Evolutionary conservation across 1,284 basidiomycete species (phyloP).

Genomic region (Peniophora sp.): DNA sequence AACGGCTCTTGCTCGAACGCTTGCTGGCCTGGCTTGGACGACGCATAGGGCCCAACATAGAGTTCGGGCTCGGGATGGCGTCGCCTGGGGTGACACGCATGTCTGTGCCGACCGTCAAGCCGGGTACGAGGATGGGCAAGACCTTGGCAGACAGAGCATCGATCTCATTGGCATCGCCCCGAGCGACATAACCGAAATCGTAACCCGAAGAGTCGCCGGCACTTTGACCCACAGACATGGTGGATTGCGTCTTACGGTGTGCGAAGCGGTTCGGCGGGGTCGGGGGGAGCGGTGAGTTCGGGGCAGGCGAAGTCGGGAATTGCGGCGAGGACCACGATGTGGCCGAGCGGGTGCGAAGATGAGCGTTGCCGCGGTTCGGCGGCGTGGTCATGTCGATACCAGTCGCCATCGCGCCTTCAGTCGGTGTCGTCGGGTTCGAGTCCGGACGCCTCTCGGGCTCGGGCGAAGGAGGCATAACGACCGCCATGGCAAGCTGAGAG

Average conservation of each 20-base stretch:
- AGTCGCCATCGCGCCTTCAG: conserved; percentile 18
- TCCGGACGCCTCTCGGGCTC: conserved; percentile 27
- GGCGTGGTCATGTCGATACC: conserved; percentile 20
- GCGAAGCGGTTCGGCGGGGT: conserved; percentile 50
- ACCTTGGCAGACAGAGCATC: conserved; percentile 61
- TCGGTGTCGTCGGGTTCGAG: conserved; percentile 16
- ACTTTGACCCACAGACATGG: background rate
- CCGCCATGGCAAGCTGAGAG: conserved; percentile 54
- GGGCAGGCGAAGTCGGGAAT: conserved; percentile 49
- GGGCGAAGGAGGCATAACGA: conserved; percentile 43
- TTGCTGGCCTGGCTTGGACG: conserved; percentile 21
- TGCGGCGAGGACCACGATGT: conserved; percentile 39
- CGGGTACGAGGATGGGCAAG: conserved; percentile 61
- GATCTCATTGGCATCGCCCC: conserved; percentile 53
- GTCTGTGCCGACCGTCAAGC: conserved; percentile 45
- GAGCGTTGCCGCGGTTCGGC: conserved; percentile 22
- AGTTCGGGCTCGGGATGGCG: conserved; percentile 32
- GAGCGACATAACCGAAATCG: conserved; percentile 42
- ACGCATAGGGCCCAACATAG: conserved; percentile 28
- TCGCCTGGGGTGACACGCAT: conserved; percentile 42
- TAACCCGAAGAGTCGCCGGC: conserved; percentile 29
- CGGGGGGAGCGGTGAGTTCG: conserved; percentile 57
- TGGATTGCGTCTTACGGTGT: conserved; percentile 52
- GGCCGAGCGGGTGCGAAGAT: conserved; percentile 33
- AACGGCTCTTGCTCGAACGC: conserved; percentile 9